Conservation (phyloP, 1,284 basidiomycete species). For the Cryptococcus floricola region DNA sequence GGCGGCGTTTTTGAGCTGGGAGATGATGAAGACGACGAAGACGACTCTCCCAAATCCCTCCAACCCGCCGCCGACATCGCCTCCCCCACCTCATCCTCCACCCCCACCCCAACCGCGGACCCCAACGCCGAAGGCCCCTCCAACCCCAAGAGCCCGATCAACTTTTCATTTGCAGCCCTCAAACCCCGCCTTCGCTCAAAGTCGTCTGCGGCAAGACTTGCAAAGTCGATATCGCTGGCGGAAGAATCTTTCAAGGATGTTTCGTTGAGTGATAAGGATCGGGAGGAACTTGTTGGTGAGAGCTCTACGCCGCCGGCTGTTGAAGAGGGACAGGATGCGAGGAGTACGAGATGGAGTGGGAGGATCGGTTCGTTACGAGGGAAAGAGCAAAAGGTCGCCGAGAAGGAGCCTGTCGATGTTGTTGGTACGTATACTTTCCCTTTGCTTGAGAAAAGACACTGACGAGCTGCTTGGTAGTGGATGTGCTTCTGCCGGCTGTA, state of each 20-base stretch:
- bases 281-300: too few relatives aligned
- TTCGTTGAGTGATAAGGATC: too few relatives aligned
- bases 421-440: background rate
- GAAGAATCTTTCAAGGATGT: too few relatives aligned
- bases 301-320: too few relatives aligned
- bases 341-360: background rate
- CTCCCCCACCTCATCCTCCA: background rate
- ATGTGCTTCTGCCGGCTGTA: constrained; percentile 11
- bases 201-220: background rate
- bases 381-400: background rate
- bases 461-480: constrained; percentile 4
- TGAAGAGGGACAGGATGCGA: background rate
- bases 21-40: constrained; percentile 1
- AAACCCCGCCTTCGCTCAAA: background rate
- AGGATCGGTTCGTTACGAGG: background rate
- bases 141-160: background rate
- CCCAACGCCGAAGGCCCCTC: too few relatives aligned
- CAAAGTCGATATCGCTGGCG: background rate
- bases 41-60: background rate
- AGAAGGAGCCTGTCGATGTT: background rate
- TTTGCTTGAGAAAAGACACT: background rate
- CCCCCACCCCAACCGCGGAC: background rate
- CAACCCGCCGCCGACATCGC: background rate
- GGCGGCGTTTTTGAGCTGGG: background rate
- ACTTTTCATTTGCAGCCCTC: background rate